Conservation (phyloP, 805 yeast genomes). For the Ogataea paraovalis region DNA sequence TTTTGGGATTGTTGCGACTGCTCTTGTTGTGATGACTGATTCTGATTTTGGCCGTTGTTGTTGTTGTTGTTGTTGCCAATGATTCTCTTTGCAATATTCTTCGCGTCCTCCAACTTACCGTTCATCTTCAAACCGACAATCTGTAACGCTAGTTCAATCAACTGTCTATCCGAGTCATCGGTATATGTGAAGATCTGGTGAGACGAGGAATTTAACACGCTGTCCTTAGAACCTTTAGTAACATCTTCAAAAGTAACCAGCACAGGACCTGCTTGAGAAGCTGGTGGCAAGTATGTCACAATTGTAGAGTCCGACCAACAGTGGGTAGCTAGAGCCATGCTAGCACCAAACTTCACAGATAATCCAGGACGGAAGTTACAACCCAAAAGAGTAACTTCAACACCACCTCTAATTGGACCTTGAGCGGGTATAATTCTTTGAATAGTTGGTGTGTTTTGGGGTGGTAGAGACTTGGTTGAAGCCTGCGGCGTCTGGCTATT, state of each 20-base stretch:
- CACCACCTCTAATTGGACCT: slow-evolving; percentile 95
- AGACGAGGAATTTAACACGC: slow-evolving; percentile 18
- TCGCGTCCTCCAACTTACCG: slow-evolving; percentile 91
- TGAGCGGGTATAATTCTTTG: slow-evolving; percentile 91
- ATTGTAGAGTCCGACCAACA: slow-evolving; percentile 96
- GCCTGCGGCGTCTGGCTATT: background rate
- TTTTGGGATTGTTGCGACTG: slow-evolving; percentile 11
- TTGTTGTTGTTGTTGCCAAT: slow-evolving; percentile 54
- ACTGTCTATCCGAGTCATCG: slow-evolving; percentile 92
- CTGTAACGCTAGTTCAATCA: slow-evolving; percentile 91
- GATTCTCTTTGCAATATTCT: slow-evolving; percentile 86
- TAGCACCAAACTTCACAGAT: slow-evolving; percentile 81
- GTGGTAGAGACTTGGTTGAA: slow-evolving; percentile 1
- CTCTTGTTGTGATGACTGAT: slow-evolving; percentile 5
- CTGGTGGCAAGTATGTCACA: slow-evolving; percentile 91
- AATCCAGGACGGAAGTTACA: slow-evolving; percentile 81
- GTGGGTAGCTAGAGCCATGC: slow-evolving; percentile 76
- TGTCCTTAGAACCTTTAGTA: slow-evolving; percentile 10
- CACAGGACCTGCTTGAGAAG: slow-evolving; percentile 86
- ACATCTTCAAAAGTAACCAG: slow-evolving; percentile 65
- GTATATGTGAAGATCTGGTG: slow-evolving; percentile 81
- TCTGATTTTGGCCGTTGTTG: slow-evolving; percentile 18
- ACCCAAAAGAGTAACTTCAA: slow-evolving; percentile 89
- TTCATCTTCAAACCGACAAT: slow-evolving; percentile 97
- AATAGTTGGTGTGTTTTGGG: slow-evolving; percentile 45